Conservation (phyloP, 2,329 filamentous ascomycete genomes). For the Xylariaceae sp. region DNA sequence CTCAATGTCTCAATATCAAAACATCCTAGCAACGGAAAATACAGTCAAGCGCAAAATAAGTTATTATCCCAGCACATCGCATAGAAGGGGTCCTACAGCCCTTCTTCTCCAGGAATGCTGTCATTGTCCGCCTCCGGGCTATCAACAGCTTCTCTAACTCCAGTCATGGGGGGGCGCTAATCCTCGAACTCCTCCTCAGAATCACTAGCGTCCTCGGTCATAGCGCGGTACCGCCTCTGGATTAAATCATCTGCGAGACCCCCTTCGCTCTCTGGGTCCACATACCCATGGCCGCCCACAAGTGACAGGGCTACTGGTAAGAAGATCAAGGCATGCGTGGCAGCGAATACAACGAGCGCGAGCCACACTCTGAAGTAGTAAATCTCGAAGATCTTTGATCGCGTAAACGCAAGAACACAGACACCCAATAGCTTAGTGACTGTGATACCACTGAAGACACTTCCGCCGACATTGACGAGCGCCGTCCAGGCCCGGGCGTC, state of each 20-base stretch:
- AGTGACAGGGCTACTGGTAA: slow-evolving; percentile 85
- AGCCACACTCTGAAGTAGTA: slow-evolving; percentile 99
- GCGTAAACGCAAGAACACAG: slow-evolving; percentile 85
- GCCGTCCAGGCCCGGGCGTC: slow-evolving; percentile 90
- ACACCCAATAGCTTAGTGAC: slow-evolving; percentile 93
- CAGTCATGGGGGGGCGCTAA: slow-evolving; percentile 1
- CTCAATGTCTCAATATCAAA: too few relatives aligned
- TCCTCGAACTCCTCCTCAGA: slow-evolving; percentile 61
- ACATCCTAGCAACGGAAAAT: too few relatives aligned
- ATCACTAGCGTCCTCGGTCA: slow-evolving; percentile 71
- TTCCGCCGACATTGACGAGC: slow-evolving; percentile 89
- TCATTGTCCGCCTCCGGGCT: too few relatives aligned
- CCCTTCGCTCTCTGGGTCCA: slow-evolving; percentile 81
- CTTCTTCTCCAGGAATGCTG: too few relatives aligned
- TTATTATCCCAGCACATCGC: too few relatives aligned
- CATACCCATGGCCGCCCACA: slow-evolving; percentile 80
- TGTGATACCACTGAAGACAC: slow-evolving; percentile 94
- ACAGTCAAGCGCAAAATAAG: too few relatives aligned
- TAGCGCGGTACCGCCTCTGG: slow-evolving; percentile 70
- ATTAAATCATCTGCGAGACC: slow-evolving; percentile 87
- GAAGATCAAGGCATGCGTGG: slow-evolving; percentile 84
- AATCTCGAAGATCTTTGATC: slow-evolving; percentile 98
- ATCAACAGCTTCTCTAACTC: too few relatives aligned
- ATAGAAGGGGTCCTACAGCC: too few relatives aligned
- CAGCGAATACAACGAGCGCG: slow-evolving; percentile 83